Percentiles rank a stretch among this genome's conserved stretches.
Conservation (phyloP, 768 basidiomycete genomes). For the Hericium rajendrae region DNA sequence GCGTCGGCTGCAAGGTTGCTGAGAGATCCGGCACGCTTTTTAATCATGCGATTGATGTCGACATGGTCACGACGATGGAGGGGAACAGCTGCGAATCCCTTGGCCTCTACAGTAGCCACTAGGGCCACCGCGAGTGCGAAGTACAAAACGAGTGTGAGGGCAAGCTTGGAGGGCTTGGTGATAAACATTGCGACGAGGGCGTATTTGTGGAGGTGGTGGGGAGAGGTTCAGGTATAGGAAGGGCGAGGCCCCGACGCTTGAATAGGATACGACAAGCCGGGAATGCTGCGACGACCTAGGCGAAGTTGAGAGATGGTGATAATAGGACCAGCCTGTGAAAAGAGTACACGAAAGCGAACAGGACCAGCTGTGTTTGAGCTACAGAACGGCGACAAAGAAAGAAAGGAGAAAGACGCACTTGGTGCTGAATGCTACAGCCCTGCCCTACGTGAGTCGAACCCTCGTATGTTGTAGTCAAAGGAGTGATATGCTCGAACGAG, state of each 20-base stretch:
- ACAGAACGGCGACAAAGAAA: background rate
- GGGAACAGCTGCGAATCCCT: conserved; percentile 29
- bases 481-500: conserved; percentile 8
- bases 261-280: background rate
- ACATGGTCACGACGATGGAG: conserved; percentile 45
- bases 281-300: background rate
- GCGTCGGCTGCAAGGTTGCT: background rate
- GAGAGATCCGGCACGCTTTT: conserved; percentile 37
- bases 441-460: background rate
- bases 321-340: conserved; percentile 9
- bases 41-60: conserved; percentile 55
- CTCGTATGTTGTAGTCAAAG: background rate
- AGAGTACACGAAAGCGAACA: background rate
- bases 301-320: background rate
- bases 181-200: conserved; percentile 35
- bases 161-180: conserved; percentile 33
- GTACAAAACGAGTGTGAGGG: conserved; percentile 57
- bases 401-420: conserved; percentile 1
- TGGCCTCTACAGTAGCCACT: conserved; percentile 32
- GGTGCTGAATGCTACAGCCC: background rate
- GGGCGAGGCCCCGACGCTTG: background rate
- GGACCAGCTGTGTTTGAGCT: background rate
- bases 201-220: background rate
- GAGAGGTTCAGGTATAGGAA: background rate
- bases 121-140: conserved; percentile 45